phyloP scores from a whole-genome alignment of 2,329 filamentous ascomycete genomes.

The Fusarium incarnatum region DNA sequence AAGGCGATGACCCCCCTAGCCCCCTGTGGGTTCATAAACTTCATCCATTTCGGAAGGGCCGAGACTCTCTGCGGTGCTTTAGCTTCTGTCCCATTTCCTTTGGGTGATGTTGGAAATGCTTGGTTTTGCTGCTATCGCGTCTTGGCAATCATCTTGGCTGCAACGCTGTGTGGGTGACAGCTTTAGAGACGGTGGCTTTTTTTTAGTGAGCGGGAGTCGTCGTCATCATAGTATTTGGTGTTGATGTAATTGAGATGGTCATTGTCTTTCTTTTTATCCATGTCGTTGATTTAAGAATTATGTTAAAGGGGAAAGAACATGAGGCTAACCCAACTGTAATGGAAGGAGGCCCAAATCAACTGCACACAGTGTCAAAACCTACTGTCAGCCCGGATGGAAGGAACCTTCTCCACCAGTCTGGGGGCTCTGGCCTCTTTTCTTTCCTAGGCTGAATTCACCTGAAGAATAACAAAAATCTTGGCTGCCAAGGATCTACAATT shows the following conservation, averaged over 20 bases:
- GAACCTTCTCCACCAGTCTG: constrained; percentile 1
- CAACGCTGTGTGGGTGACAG: constrained; percentile 11
- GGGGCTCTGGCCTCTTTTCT: neutral
- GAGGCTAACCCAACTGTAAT: neutral
- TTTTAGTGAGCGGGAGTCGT: neutral
- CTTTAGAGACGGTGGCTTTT: constrained; percentile 11
- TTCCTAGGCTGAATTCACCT: neutral
- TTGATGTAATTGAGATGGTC: neutral
- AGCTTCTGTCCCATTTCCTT: neutral
- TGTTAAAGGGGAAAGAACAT: neutral
- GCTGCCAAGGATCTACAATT: constrained; percentile 28
- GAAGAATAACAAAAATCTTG: constrained; percentile 14
- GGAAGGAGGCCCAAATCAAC: neutral
- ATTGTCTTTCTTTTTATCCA: neutral
- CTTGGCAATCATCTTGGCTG: constrained; percentile 37
- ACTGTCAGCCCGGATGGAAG: neutral
- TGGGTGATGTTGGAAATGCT: constrained; percentile 11
- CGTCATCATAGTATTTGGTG: constrained; percentile 14
- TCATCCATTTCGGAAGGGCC: constrained; percentile 31
- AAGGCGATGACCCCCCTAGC: neutral
- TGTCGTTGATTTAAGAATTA: constrained; percentile 25
- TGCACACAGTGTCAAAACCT: neutral
- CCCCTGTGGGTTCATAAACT: neutral
- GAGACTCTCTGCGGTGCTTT: constrained; percentile 14
- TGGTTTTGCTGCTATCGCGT: constrained; percentile 23